Evolutionary conservation across 2,329 filamentous ascomycete genomes (phyloP).

Genomic region (Penicillium sp.): DNA sequence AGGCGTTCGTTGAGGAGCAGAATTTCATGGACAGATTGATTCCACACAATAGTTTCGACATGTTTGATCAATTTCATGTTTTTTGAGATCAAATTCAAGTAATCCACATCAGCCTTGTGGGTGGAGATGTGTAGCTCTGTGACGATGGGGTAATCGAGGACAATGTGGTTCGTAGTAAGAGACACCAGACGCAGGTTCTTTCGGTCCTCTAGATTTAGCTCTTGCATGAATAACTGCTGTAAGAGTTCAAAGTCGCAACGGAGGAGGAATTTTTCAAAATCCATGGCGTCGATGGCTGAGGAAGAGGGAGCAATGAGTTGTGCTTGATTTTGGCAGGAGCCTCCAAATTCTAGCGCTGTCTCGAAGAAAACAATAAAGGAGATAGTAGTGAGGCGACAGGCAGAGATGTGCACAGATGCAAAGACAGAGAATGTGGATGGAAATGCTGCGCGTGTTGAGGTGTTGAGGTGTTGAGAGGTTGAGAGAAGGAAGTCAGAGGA

Average conservation of each 20-base stretch:
- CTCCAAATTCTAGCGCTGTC: too few relatives aligned
- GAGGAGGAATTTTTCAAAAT: conserved; percentile 1
- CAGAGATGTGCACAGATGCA: too few relatives aligned
- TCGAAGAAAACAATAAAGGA: too few relatives aligned
- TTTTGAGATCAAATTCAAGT: neutral
- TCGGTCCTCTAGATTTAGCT: neutral
- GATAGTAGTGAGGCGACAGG: too few relatives aligned
- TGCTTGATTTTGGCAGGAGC: too few relatives aligned
- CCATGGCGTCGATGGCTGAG: too few relatives aligned
- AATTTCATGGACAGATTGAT: neutral
- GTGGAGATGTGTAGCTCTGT: conserved; percentile 2
- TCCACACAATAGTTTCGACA: conserved; percentile 1
- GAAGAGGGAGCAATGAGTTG: too few relatives aligned
- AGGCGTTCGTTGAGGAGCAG: neutral
- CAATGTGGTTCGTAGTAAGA: neutral
- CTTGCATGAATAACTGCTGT: neutral
- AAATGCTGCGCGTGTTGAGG: too few relatives aligned
- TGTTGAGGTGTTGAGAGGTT: too few relatives aligned
- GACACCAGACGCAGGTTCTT: conserved; percentile 1
- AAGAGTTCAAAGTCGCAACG: neutral
- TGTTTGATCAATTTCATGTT: conserved; percentile 5
- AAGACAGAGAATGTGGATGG: too few relatives aligned
- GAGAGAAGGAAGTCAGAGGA: too few relatives aligned
- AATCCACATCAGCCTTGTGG: neutral
- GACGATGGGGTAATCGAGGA: neutral